A percentile compares a stretch with the other conserved stretches of the same genome.
phyloP scores from a whole-genome alignment of 2,329 filamentous ascomycete genomes.

The Boeremia lycopersici region DNA sequence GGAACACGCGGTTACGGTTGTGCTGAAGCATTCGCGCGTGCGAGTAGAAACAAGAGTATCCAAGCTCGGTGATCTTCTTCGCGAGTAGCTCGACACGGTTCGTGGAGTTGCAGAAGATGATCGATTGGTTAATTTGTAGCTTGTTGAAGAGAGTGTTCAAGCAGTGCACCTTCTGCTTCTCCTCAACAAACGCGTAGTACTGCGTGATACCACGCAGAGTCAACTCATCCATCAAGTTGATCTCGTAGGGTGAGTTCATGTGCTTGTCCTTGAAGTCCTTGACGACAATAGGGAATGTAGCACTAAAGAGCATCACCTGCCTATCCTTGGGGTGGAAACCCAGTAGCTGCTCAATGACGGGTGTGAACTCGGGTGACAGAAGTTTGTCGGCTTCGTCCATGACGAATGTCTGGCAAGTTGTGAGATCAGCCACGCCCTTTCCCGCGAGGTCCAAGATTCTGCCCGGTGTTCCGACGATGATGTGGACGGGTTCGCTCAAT shows the following conservation, averaged over 20 bases:
- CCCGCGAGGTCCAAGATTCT: conserved; percentile 95
- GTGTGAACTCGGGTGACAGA: conserved; percentile 93
- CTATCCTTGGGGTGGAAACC: conserved; percentile 96
- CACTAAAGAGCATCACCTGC: conserved; percentile 99
- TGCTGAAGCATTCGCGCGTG: conserved; percentile 98
- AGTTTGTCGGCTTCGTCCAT: conserved; percentile 99
- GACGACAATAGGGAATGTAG: conserved; percentile 95
- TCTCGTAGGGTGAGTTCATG: conserved; percentile 95
- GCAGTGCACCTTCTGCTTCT: conserved; percentile 99
- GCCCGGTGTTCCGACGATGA: conserved; percentile 95
- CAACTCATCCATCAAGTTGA: conserved; percentile 99
- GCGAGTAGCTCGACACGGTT: conserved; percentile 96
- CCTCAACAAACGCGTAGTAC: conserved; percentile 98
- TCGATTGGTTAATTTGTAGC: conserved; percentile 99
- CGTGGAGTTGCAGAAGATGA: conserved; percentile 99
- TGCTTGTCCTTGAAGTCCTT: conserved; percentile 99
- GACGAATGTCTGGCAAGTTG: conserved; percentile 95
- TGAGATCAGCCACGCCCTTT: conserved; percentile 95
- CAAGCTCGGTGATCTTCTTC: conserved; percentile 99
- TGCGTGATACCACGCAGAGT: conserved; percentile 98
- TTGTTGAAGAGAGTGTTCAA: conserved; percentile 98
- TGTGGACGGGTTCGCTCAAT: conserved; percentile 91
- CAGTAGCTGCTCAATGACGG: conserved; percentile 93
- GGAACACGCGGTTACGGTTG: conserved; percentile 96
- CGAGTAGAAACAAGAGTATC: conserved; percentile 99